A percentile compares a stretch with the other conserved stretches of the same genome.
These are phyloP conservation scores for Grosmannia serpens DNA, from an alignment of 2,329 filamentous ascomycete genomes.

Conservation along the genomic window DNA sequence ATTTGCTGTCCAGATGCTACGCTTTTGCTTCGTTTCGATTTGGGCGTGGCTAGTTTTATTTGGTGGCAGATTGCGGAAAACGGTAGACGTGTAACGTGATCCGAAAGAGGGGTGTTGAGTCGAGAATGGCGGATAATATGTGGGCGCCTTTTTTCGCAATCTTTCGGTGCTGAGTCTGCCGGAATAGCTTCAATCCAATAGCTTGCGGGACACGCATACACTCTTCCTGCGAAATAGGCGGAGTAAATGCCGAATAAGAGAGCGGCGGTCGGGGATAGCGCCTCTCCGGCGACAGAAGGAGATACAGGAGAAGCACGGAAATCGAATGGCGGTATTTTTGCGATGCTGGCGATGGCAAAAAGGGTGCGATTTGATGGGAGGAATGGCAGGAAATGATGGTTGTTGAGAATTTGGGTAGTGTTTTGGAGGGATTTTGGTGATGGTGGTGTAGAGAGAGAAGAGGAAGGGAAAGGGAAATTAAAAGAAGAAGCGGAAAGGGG, in stretches of 20 bases:
- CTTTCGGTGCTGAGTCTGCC: neutral
- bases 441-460: constrained; percentile 7
- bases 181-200: constrained; percentile 7
- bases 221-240: neutral
- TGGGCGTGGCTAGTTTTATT: neutral
- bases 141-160: neutral
- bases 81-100: neutral
- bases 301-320: constrained; percentile 19
- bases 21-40: constrained; percentile 1
- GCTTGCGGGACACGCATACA: neutral
- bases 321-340: constrained; percentile 25
- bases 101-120: neutral
- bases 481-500: constrained; percentile 2
- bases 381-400: constrained; percentile 23
- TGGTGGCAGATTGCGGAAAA: neutral
- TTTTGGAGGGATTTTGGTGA: constrained; percentile 16
- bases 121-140: neutral
- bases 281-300: constrained; percentile 15
- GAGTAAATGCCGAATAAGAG: neutral
- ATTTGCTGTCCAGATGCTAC: neutral
- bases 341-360: constrained; percentile 16
- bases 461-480: constrained; percentile 9
- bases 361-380: constrained; percentile 25
- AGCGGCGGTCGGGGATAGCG: constrained; percentile 12
- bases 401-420: constrained; percentile 9